Evolutionary conservation across 306 rosid species (phyloP).

Genomic region (Ochetophila trinervis): DNA sequence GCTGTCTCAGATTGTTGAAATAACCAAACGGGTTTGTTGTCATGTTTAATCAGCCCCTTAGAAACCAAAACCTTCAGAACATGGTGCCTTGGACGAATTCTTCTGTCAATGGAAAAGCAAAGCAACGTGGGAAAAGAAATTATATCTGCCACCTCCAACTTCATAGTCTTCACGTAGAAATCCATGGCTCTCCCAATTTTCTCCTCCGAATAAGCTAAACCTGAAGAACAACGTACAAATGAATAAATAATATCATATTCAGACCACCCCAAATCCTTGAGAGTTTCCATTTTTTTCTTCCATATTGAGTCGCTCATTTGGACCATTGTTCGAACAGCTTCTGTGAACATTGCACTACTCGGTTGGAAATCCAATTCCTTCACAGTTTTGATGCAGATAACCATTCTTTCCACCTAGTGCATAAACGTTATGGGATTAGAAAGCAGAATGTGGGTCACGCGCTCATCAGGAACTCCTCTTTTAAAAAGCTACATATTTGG

Average conservation of each 20-base stretch:
- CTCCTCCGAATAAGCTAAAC: constrained; percentile 23
- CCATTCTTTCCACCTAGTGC: too few species aligned
- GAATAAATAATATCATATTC: constrained; percentile 10
- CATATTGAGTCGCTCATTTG: too few species aligned
- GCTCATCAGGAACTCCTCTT: too few species aligned
- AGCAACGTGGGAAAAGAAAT: constrained; percentile 11
- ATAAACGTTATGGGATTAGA: too few species aligned
- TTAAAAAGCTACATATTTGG: too few species aligned
- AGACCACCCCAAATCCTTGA: constrained; percentile 29
- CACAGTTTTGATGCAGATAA: too few species aligned
- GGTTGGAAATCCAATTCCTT: too few species aligned
- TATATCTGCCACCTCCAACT: constrained; percentile 6
- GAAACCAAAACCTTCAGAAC: constrained; percentile 20
- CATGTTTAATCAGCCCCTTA: constrained; percentile 4
- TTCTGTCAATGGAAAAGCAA: neutral
- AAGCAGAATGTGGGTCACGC: too few species aligned
- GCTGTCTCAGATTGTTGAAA: too few species aligned
- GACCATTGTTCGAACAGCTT: too few species aligned
- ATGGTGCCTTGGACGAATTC: constrained; percentile 16
- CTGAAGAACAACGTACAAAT: neutral
- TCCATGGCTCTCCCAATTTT: constrained; percentile 9
- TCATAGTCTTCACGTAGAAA: constrained; percentile 20
- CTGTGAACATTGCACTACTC: too few species aligned
- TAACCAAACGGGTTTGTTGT: neutral
- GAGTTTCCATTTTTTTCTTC: constrained; percentile 4